These are phyloP conservation scores for Daldinia concentrica DNA, from an alignment of 495 filamentous ascomycete species.

Conservation along the genomic window DNA sequence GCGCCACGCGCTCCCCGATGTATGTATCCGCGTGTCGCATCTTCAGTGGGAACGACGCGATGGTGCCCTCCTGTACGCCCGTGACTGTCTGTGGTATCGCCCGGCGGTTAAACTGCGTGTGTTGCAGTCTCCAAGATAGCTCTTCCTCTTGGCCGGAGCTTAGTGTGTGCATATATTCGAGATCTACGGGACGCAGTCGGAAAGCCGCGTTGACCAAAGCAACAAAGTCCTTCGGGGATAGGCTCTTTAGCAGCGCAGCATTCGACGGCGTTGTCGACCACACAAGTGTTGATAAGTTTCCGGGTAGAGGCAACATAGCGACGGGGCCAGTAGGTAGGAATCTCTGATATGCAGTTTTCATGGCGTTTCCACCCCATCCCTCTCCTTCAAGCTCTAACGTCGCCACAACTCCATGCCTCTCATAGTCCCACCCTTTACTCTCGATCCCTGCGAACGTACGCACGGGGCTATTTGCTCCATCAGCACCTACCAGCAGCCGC, in stretches of 20 bases:
- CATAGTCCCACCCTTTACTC: slow-evolving; percentile 92
- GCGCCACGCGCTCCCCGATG: slow-evolving; percentile 83
- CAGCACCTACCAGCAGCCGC: slow-evolving; percentile 88
- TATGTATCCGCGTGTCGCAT: slow-evolving; percentile 93
- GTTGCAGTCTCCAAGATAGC: slow-evolving; percentile 79
- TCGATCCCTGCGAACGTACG: slow-evolving; percentile 87
- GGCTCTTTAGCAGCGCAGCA: slow-evolving; percentile 80
- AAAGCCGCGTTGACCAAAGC: slow-evolving; percentile 95
- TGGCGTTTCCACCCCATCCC: slow-evolving; percentile 62
- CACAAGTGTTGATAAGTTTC: slow-evolving; percentile 82
- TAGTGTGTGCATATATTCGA: slow-evolving; percentile 78
- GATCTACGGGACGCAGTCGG: slow-evolving; percentile 78
- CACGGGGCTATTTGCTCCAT: slow-evolving; percentile 94
- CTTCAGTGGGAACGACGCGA: slow-evolving; percentile 89
- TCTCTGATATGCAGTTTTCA: slow-evolving; percentile 87
- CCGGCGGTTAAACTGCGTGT: slow-evolving; percentile 63
- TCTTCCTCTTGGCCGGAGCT: slow-evolving; percentile 73
- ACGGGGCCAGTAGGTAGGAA: slow-evolving; percentile 94
- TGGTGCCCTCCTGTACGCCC: slow-evolving; percentile 78
- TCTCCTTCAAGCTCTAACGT: slow-evolving; percentile 75
- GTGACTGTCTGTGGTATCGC: slow-evolving; percentile 62
- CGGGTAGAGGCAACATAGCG: slow-evolving; percentile 88
- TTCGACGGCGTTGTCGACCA: slow-evolving; percentile 88
- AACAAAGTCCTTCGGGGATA: slow-evolving; percentile 75
- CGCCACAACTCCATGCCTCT: slow-evolving; percentile 88